phyloP scores from a whole-genome alignment of 768 basidiomycete genomes.

The Boletus huronensis region DNA sequence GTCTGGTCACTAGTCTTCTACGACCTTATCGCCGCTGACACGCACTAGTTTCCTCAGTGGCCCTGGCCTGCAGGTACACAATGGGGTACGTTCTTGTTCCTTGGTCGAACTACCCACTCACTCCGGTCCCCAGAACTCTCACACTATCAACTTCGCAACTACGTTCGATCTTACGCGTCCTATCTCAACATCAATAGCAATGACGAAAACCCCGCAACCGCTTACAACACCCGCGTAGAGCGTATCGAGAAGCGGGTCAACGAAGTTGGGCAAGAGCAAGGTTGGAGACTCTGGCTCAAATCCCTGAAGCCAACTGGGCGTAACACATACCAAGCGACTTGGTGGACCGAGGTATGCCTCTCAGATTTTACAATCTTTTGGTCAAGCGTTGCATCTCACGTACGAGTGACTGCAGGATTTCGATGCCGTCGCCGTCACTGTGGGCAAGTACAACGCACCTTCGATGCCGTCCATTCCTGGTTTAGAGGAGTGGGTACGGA shows the following conservation, averaged over 20 bases:
- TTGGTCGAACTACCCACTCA: neutral
- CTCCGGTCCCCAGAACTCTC: conserved; percentile 24
- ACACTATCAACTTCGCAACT: conserved; percentile 33
- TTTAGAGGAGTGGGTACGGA: conserved; percentile 10
- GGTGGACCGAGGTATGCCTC: conserved; percentile 17
- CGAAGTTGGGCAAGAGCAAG: conserved; percentile 4
- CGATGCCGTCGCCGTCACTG: conserved; percentile 14
- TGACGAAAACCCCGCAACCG: conserved; percentile 36
- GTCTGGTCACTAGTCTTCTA: neutral
- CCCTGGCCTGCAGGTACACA: conserved; percentile 14
- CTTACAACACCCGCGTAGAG: conserved; percentile 50
- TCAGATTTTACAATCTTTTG: neutral
- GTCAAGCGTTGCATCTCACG: neutral
- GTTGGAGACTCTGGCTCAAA: conserved; percentile 15
- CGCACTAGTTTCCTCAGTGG: conserved; percentile 10
- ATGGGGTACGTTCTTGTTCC: conserved; percentile 4
- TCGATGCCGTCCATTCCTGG: conserved; percentile 15
- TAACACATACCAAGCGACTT: conserved; percentile 31
- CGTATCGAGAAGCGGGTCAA: conserved; percentile 38
- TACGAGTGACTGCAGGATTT: conserved; percentile 2
- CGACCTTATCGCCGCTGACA: neutral
- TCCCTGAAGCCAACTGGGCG: conserved; percentile 5
- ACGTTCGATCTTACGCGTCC: conserved; percentile 22
- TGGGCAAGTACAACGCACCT: conserved; percentile 11
- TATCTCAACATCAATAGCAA: conserved; percentile 22